Evolutionary conservation across 148 eudicot genomes (phyloP), one percentile per base, ranked within the genome.

Genomic region (Amaranthus cruentus): DNA sequence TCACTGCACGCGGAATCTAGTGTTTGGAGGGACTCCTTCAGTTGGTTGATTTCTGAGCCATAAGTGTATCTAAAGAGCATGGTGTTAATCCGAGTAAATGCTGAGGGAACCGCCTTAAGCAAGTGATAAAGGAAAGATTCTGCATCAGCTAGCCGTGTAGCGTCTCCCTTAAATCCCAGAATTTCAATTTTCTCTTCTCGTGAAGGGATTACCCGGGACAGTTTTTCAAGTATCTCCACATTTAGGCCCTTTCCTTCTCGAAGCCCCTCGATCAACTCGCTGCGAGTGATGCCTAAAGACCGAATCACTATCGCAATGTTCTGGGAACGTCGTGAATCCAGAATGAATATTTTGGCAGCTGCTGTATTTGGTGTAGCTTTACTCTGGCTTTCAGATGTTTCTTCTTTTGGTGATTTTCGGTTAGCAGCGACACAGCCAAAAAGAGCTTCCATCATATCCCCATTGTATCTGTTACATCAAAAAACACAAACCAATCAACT

Each of bases 401-500:
- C 71, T 3, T 61, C 82, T 5, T 61, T 68, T 2, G 88, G 91
- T 4, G 91, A 83, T 81, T 85, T 89, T 62, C 84, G 79, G 76
- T 81, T 82, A 12, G 76, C 75, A 11, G 97, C 93, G 1, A 88
- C 96, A 4, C 63, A 75, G 7, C 97, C 98, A 56, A 95, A 95
- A 3, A 95, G 84, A 1, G 89, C 96, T 83, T 91, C 97, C 97
- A 95, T 95, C 77, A 91, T 88, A 64, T 90, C 90, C 74, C 75
- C 98, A 77, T 95, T 87, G 71, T 86, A 85, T 75, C 97, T 91
- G 87, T 79, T 42, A 59, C 70, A 70, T 12, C 11, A 66, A 66
- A 54, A n/a, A 52, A 75, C 47, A 49, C 63, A 11, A 55, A 42
- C 44, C 60, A 10, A 50, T 42, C 51, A 53, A 53, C 9, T 59